phyloP scores from a whole-genome alignment of 176 grass and related monocot species.

The Puya raimondii region DNA sequence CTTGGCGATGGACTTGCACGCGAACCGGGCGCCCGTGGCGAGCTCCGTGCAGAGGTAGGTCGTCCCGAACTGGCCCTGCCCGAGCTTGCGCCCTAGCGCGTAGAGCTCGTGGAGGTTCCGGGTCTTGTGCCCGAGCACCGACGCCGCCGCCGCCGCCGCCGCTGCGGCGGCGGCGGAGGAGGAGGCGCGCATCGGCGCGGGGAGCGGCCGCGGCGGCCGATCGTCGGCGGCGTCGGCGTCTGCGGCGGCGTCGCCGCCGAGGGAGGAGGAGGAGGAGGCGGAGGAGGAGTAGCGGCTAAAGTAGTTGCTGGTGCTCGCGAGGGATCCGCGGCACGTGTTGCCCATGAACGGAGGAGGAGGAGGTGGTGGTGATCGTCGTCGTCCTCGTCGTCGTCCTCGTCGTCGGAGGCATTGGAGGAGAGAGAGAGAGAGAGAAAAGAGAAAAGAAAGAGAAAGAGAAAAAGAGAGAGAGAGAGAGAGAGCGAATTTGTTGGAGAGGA shows the following conservation, averaged over 20 bases:
- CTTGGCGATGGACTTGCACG: constrained; percentile 76
- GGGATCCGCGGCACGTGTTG: constrained; percentile 35
- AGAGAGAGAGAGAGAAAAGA: neutral
- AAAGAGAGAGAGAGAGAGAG: neutral
- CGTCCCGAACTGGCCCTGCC: constrained; percentile 70
- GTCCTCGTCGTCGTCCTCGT: constrained; percentile 1
- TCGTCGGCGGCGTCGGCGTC: neutral
- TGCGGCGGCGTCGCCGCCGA: neutral
- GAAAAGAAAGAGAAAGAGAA: neutral
- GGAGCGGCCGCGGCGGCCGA: neutral
- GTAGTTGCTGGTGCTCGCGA: constrained; percentile 13
- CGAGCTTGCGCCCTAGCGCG: constrained; percentile 49
- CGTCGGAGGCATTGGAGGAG: neutral
- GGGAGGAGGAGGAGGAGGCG: constrained; percentile 7
- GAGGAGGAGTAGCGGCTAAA: neutral
- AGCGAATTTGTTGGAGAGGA: neutral
- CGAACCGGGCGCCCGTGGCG: constrained; percentile 14
- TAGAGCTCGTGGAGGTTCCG: constrained; percentile 51
- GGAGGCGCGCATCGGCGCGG: constrained; percentile 18
- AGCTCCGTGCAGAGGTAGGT: constrained; percentile 64
- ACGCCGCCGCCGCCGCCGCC: constrained; percentile 6
- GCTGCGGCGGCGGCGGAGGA: constrained; percentile 1
- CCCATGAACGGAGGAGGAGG: constrained; percentile 32
- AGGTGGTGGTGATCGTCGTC: constrained; percentile 18
- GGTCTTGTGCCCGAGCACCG: constrained; percentile 45